Evolutionary conservation across 345 rosid species (phyloP).

Genomic region (Euphorbia peplus): DNA sequence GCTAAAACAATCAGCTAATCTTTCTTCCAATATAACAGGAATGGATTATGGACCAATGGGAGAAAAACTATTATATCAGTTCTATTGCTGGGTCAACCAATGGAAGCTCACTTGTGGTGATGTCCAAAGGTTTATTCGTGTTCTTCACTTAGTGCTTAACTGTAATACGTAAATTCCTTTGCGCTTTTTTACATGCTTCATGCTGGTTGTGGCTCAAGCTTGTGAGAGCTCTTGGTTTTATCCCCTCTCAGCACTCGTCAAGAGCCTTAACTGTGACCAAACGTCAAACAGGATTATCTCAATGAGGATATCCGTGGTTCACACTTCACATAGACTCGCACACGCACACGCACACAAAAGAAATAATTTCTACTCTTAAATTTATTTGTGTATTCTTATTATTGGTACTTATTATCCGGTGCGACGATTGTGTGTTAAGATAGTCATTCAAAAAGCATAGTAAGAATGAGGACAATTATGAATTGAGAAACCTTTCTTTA

Average conservation of each 20-base stretch:
- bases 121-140: constrained; percentile 30
- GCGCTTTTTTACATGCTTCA: background rate
- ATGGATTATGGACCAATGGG: constrained; percentile 41
- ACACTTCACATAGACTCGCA: too few relatives aligned
- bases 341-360: too few relatives aligned
- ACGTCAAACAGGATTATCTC: too few relatives aligned
- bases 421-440: background rate
- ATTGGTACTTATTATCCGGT: too few relatives aligned
- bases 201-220: background rate
- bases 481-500: too few relatives aligned
- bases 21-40: constrained; percentile 19
- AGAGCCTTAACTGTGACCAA: too few relatives aligned
- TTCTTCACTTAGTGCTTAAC: background rate
- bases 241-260: too few relatives aligned
- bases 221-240: too few relatives aligned
- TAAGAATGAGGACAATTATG: too few relatives aligned
- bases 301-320: too few relatives aligned
- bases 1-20: background rate
- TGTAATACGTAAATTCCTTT: background rate
- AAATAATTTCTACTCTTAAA: background rate
- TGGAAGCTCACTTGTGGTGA: constrained; percentile 36
- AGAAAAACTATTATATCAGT: constrained; percentile 34
- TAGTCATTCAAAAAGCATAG: background rate
- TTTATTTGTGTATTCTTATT: background rate
- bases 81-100: constrained; percentile 34